Evolutionary conservation across 176 grass and related monocot genomes (phyloP).

Genomic region (Carex parvula): DNA sequence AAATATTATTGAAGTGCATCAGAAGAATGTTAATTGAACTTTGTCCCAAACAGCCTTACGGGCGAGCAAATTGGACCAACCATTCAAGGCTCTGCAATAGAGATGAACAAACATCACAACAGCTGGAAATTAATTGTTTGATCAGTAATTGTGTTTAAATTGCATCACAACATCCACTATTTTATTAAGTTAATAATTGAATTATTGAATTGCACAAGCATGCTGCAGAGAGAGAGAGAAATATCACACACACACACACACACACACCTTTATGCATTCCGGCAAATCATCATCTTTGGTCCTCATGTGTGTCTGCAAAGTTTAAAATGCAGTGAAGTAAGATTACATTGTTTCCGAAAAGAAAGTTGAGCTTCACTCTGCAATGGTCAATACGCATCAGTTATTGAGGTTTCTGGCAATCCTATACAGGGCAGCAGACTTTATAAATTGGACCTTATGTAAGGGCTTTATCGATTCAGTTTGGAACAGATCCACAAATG

Average conservation of each 20-base stretch:
- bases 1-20: background rate
- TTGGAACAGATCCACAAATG: background rate
- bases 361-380: background rate
- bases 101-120: background rate
- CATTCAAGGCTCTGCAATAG: constrained; percentile 67
- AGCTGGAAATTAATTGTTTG: background rate
- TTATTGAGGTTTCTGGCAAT: background rate
- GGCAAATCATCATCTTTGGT: constrained; percentile 73
- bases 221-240: background rate
- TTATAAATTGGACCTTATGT: background rate
- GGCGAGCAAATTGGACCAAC: constrained; percentile 48
- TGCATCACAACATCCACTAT: background rate
- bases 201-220: constrained; percentile 14
- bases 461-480: background rate
- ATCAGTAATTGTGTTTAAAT: background rate
- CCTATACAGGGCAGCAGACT: background rate
- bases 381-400: background rate
- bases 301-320: constrained; percentile 86
- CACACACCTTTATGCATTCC: constrained; percentile 80
- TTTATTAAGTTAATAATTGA: background rate
- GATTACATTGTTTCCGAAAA: background rate
- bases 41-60: background rate
- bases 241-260: constrained; percentile 17
- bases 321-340: background rate
- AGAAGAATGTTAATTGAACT: constrained; percentile 22